phyloP scores from a whole-genome alignment of 2,329 filamentous ascomycete genomes.

The Rutstroemia sp. region DNA sequence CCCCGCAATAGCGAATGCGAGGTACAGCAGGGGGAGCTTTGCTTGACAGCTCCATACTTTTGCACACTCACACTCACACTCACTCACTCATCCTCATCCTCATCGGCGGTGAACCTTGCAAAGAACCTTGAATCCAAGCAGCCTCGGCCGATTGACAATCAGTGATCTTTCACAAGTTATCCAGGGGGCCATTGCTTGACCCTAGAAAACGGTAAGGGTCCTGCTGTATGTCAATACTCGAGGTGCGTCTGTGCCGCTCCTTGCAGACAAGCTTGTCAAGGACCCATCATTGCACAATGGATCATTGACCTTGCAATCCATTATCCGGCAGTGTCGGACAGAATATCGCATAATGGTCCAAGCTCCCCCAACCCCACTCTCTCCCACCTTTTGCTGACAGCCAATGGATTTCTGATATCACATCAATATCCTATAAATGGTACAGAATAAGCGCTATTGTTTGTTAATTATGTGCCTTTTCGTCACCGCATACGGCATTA shows the following conservation, averaged over 20 bases:
- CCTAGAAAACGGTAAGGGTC: background rate
- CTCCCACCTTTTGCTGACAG: background rate
- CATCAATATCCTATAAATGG: slow-evolving; percentile 7
- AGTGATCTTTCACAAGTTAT: too few relatives aligned
- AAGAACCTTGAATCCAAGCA: background rate
- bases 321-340: too few relatives aligned
- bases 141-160: background rate
- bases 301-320: too few relatives aligned
- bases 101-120: background rate
- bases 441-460: slow-evolving; percentile 5
- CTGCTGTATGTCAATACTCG: background rate
- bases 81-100: background rate
- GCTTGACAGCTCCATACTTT: background rate
- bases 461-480: slow-evolving; percentile 8
- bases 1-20: slow-evolving; percentile 1
- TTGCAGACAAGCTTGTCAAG: background rate
- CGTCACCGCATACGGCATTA: background rate
- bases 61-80: background rate
- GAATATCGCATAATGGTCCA: background rate
- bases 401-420: slow-evolving; percentile 1
- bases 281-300: too few relatives aligned
- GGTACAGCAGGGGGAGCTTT: background rate
- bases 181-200: too few relatives aligned
- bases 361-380: background rate
- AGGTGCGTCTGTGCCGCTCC: background rate